A percentile compares a stretch with the other conserved stretches of the same genome.
Evolutionary conservation across 164 flowering plant genomes (phyloP).

Genomic region (Malania oleifera): DNA sequence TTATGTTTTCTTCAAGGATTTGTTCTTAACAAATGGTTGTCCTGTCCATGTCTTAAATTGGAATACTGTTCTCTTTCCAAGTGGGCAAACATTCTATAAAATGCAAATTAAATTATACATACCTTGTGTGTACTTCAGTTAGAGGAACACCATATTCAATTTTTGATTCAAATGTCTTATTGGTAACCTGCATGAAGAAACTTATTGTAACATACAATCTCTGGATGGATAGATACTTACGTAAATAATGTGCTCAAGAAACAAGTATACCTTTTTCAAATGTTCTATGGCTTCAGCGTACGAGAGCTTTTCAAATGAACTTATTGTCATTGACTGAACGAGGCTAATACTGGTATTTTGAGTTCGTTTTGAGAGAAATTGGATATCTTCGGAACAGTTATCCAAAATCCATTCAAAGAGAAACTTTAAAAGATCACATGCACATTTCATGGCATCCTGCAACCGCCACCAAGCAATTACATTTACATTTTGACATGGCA

Average conservation of each 20-base stretch:
- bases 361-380: constrained; percentile 47
- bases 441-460: constrained; percentile 77
- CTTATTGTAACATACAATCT: background rate
- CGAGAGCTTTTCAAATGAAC: constrained; percentile 51
- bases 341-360: constrained; percentile 40
- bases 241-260: background rate
- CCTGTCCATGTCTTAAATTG: too few relatives aligned
- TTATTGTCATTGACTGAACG: constrained; percentile 40
- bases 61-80: too few relatives aligned
- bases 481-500: too few relatives aligned
- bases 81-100: too few relatives aligned
- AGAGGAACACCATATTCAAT: constrained; percentile 59
- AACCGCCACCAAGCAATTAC: constrained; percentile 1
- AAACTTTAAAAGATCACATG: constrained; percentile 63
- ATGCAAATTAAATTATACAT: constrained; percentile 8
- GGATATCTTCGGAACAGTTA: constrained; percentile 55
- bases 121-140: constrained; percentile 78
- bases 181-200: constrained; percentile 39
- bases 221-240: background rate
- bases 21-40: too few relatives aligned
- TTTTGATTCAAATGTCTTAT: constrained; percentile 36
- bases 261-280: constrained; percentile 45
- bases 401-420: constrained; percentile 66
- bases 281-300: constrained; percentile 64
- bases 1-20: too few relatives aligned